These are phyloP conservation scores for Xylaria sp. DNA, from an alignment of 495 filamentous ascomycete genomes.

Conservation along the genomic window DNA sequence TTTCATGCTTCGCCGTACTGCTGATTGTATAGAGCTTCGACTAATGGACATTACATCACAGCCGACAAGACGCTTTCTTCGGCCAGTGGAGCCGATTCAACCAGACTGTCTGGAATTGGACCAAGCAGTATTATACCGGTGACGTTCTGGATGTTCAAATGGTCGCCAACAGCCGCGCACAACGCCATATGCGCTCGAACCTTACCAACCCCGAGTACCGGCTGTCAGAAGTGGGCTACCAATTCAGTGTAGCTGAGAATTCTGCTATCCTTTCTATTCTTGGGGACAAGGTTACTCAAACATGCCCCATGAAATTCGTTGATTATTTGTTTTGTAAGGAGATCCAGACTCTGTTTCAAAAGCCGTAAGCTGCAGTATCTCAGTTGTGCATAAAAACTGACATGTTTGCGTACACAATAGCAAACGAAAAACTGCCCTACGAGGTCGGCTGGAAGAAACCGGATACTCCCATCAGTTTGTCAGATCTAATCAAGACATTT, in stretches of 20 bases:
- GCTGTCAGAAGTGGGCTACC: slow-evolving; percentile 42
- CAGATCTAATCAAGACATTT: slow-evolving; percentile 10
- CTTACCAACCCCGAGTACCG: slow-evolving; percentile 53
- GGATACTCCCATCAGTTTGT: background rate
- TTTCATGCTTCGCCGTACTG: background rate
- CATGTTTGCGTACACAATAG: background rate
- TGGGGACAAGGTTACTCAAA: slow-evolving; percentile 48
- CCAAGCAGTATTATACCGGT: slow-evolving; percentile 49
- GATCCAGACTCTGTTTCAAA: slow-evolving; percentile 2
- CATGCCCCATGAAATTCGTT: slow-evolving; percentile 46
- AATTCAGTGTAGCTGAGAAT: slow-evolving; percentile 55
- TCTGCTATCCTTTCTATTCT: slow-evolving; percentile 54
- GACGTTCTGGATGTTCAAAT: slow-evolving; percentile 48
- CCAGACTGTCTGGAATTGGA: slow-evolving; percentile 55
- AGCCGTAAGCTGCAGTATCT: background rate
- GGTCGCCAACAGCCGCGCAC: slow-evolving; percentile 51
- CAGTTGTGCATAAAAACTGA: background rate
- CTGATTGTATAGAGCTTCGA: background rate
- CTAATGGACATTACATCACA: slow-evolving; percentile 25
- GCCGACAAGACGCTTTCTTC: slow-evolving; percentile 53
- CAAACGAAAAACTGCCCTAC: slow-evolving; percentile 17
- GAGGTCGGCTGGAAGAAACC: slow-evolving; percentile 22
- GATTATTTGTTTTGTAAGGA: slow-evolving; percentile 57
- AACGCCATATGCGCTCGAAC: slow-evolving; percentile 53
- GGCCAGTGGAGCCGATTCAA: slow-evolving; percentile 55